Conservation (phyloP, 2,329 filamentous ascomycete species). For the Verticillium tricorpus region DNA sequence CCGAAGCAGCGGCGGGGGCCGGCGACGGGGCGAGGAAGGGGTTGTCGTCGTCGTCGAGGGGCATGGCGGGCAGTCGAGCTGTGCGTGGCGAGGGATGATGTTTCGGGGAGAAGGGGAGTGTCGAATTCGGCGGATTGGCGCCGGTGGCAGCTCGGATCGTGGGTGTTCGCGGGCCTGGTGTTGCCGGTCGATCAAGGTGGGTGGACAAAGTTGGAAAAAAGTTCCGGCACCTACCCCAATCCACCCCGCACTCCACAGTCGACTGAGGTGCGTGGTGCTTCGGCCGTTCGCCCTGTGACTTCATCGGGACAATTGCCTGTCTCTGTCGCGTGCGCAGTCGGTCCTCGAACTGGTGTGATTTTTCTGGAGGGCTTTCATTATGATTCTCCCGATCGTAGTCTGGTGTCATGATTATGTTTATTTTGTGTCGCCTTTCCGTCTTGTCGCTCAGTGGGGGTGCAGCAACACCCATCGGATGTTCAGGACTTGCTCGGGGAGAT, state of each 20-base stretch:
- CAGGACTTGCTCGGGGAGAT: too few species aligned
- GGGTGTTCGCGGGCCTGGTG: background rate
- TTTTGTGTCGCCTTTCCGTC: too few species aligned
- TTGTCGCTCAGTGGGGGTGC: too few species aligned
- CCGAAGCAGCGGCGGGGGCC: slow-evolving; percentile 5
- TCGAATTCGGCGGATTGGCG: background rate
- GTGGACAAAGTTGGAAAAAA: background rate
- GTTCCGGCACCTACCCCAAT: background rate
- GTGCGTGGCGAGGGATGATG: background rate
- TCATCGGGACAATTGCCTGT: too few species aligned
- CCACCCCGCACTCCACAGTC: background rate
- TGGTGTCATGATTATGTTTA: too few species aligned
- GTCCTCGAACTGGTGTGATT: too few species aligned
- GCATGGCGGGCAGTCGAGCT: slow-evolving; percentile 22
- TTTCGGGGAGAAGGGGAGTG: background rate
- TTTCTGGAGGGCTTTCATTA: too few species aligned
- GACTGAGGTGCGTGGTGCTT: background rate
- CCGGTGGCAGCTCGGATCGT: background rate
- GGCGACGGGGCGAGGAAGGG: slow-evolving; percentile 17
- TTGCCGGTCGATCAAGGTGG: background rate
- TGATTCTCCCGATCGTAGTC: too few species aligned
- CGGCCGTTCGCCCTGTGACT: background rate
- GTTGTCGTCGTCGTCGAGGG: slow-evolving; percentile 40
- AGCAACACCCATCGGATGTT: too few species aligned
- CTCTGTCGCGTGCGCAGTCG: too few species aligned